phyloP scores from a whole-genome alignment of 1,284 basidiomycete genomes.

The Porogramme epimiltina region DNA sequence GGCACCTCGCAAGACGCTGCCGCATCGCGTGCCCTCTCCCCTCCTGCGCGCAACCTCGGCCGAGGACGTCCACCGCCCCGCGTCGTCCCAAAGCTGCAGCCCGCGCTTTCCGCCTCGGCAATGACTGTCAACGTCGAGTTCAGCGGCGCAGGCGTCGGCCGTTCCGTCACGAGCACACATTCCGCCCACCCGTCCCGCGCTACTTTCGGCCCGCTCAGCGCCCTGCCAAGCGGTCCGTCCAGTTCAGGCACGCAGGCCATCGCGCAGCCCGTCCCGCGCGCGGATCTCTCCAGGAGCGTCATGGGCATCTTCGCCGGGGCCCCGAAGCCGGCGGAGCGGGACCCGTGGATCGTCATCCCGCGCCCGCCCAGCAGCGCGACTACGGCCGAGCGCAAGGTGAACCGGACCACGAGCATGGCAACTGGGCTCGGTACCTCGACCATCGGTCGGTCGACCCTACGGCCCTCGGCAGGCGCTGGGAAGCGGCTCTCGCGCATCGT shows the following conservation, averaged over 20 bases:
- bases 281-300: slow-evolving; percentile 39
- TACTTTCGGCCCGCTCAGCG: slow-evolving; percentile 16
- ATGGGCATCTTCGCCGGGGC: slow-evolving; percentile 89
- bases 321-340: slow-evolving; percentile 44
- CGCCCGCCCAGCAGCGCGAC: slow-evolving; percentile 26
- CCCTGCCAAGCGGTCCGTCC: not conserved
- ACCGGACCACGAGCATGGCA: slow-evolving; percentile 15
- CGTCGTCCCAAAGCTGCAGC: slow-evolving; percentile 72
- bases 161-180: slow-evolving; percentile 67
- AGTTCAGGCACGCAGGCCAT: slow-evolving; percentile 6
- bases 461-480: slow-evolving; percentile 14
- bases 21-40: slow-evolving; percentile 28
- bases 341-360: slow-evolving; percentile 71
- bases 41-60: slow-evolving; percentile 29
- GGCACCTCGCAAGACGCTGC: slow-evolving; percentile 19
- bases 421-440: slow-evolving; percentile 18
- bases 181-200: slow-evolving; percentile 35
- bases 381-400: slow-evolving; percentile 16
- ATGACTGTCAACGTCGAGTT: slow-evolving; percentile 95
- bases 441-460: slow-evolving; percentile 27
- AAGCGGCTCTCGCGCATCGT: slow-evolving; percentile 29
- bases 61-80: slow-evolving; percentile 36
- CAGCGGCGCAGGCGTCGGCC: slow-evolving; percentile 73
- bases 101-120: slow-evolving; percentile 81
- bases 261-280: slow-evolving; percentile 13